Evolutionary conservation across 495 filamentous ascomycete species (phyloP), one percentile per base, ranked within the genome.

Genomic region (Trichoderma orchidacearum): DNA sequence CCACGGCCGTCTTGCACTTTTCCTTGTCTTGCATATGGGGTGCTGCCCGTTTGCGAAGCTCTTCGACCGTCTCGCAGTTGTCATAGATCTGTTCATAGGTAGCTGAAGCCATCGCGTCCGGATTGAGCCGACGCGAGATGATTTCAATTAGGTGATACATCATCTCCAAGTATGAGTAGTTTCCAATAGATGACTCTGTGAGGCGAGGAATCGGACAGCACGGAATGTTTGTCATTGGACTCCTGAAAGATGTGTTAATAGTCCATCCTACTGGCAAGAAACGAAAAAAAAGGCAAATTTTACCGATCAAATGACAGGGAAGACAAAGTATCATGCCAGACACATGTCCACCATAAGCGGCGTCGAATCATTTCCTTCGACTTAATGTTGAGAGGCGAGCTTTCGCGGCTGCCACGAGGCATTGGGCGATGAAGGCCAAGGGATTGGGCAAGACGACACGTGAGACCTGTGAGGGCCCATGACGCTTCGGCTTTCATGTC

Each of bases 401-500:
- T 63, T n/a, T 72, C 70, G 23, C 67, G 67, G 30, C 61, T 58
- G 32, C 70, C 73, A 17, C 73, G 65, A 23, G 61, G 51, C 30
- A 70, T 67, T n/a, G 70, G 61, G 9, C 75, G 64, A 48, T 80
- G 76, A 25, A 81, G 61, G 5, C 78, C 78, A 13, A 81, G 70
- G 0, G 76, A 78, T 61, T 81, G 78, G 9, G 78, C 77, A 18
- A 81, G 66, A 30, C 78, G 70, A 57, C 75, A 79, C 0, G 77
- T 80, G 36, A 81, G 69, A 9, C 76, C 78, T 8, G 79, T 68
- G 38, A 81, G 60, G 0, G 78, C 78, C 78, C 78, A 81, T 1
- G 78, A 80, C 13, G 76, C 78, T 56, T 81, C 78, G 13, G 78
- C 77, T 58, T 80, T 80, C 78, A 81, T 81, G 56, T 81, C 78